Conservation (phyloP, 2,329 filamentous ascomycete species). For the Apiospora malaysiana region DNA sequence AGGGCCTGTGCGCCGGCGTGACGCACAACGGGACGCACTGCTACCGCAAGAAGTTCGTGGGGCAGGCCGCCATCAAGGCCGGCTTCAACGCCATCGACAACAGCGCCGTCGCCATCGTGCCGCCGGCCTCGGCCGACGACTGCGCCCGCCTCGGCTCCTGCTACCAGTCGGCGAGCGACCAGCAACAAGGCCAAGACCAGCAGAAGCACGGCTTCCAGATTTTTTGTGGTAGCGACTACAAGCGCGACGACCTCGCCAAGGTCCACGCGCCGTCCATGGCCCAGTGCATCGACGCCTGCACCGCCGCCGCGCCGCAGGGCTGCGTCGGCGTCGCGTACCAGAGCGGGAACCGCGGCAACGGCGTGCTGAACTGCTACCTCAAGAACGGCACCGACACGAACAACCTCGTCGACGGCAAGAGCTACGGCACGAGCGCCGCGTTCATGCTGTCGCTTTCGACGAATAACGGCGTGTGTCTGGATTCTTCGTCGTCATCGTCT, state of each 20-base stretch:
- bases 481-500: neutral
- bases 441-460: neutral
- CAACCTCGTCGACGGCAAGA: neutral
- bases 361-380: neutral
- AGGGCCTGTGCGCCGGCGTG: neutral
- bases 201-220: neutral
- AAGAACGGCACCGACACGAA: constrained; percentile 4
- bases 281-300: neutral
- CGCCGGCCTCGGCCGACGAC: neutral
- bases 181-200: neutral
- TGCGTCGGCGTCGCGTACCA: neutral
- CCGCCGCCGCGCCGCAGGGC: neutral
- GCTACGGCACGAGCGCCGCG: neutral
- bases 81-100: neutral
- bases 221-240: neutral
- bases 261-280: neutral
- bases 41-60: neutral
- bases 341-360: neutral
- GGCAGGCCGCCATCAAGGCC: neutral
- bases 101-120: neutral
- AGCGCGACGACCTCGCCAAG: neutral
- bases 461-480: neutral
- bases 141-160: neutral
- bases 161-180: neutral
- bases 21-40: neutral